phyloP scores from a whole-genome alignment of 225 moss, liverwort and hornwort genomes.

The Takakia lepidozioides region DNA sequence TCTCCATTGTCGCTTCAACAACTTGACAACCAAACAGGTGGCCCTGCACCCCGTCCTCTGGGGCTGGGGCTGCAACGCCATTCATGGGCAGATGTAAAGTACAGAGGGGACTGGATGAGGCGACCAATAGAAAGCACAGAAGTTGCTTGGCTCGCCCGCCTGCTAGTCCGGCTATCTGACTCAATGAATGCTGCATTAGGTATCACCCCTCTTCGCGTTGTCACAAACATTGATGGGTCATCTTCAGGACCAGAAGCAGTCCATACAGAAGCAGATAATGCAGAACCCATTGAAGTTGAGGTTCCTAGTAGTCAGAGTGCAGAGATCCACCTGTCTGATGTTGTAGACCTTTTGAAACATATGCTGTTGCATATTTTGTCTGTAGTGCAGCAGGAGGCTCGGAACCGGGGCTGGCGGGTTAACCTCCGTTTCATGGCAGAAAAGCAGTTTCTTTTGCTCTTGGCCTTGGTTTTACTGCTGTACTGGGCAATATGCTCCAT shows the following conservation, averaged over 20 bases:
- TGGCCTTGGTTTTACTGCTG: constrained; percentile 25
- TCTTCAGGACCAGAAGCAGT: constrained; percentile 15
- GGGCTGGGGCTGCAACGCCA: constrained; percentile 59
- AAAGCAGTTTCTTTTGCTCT: constrained; percentile 48
- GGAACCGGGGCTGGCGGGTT: constrained; percentile 51
- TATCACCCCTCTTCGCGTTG: constrained; percentile 16
- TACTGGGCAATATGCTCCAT: constrained; percentile 41
- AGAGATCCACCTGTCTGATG: constrained; percentile 33
- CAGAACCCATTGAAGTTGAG: constrained; percentile 32
- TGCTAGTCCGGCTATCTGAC: constrained; percentile 42
- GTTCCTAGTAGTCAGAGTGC: constrained; percentile 32
- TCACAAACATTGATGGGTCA: constrained; percentile 10
- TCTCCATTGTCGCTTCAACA: constrained; percentile 25
- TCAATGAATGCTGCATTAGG: constrained; percentile 39
- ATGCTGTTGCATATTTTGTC: constrained; percentile 31
- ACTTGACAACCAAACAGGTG: constrained; percentile 16
- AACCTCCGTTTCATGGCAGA: constrained; percentile 59
- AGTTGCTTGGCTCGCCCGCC: constrained; percentile 41
- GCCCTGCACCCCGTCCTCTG: too few species aligned
- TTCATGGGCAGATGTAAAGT: constrained; percentile 64
- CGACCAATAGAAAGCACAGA: constrained; percentile 59
- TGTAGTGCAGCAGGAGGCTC: constrained; percentile 36
- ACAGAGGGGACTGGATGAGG: constrained; percentile 64
- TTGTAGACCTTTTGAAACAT: constrained; percentile 26
- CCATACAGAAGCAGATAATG: constrained; percentile 8